Percentiles rank a stretch among this genome's conserved stretches.
phyloP scores from a whole-genome alignment of 2,329 filamentous ascomycete species.

The Diplodia intermedia region DNA sequence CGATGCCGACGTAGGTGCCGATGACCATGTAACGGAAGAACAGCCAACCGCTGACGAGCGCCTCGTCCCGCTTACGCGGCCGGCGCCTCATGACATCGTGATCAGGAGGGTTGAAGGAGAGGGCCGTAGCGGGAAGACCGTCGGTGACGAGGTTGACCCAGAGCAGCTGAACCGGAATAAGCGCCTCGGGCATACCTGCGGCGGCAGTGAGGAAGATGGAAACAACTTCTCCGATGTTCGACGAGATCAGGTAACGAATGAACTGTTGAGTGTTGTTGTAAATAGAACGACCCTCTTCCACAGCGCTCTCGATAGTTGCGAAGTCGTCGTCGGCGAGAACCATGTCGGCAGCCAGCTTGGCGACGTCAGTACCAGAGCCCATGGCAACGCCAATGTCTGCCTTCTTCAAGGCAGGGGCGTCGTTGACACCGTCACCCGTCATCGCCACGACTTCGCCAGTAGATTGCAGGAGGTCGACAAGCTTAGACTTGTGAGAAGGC shows the following conservation, averaged over 20 bases:
- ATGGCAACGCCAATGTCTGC: conserved; percentile 98
- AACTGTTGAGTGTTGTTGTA: conserved; percentile 99
- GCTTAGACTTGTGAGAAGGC: conserved; percentile 94
- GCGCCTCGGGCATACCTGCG: conserved; percentile 93
- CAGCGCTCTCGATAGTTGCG: conserved; percentile 92
- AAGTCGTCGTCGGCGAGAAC: conserved; percentile 99
- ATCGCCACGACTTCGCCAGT: conserved; percentile 95
- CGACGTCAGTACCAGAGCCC: conserved; percentile 96
- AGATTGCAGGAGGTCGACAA: conserved; percentile 94
- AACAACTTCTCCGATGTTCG: conserved; percentile 98
- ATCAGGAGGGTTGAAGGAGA: conserved; percentile 98
- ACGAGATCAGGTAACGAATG: conserved; percentile 98
- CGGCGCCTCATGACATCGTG: conserved; percentile 95
- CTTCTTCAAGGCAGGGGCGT: conserved; percentile 97
- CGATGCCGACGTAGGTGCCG: conserved; percentile 90
- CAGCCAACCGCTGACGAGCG: conserved; percentile 91
- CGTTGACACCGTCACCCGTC: conserved; percentile 99
- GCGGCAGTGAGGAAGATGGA: conserved; percentile 98
- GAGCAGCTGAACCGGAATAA: conserved; percentile 95
- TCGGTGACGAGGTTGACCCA: conserved; percentile 99
- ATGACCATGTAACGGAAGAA: conserved; percentile 98
- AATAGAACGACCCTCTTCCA: conserved; percentile 96
- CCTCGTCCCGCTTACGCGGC: conserved; percentile 89
- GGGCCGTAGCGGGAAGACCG: conserved; percentile 90
- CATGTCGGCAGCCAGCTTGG: conserved; percentile 97